These are phyloP conservation scores for Geotrichum citri-aurantii DNA, from an alignment of 1,139 yeast species.

Conservation along the genomic window DNA sequence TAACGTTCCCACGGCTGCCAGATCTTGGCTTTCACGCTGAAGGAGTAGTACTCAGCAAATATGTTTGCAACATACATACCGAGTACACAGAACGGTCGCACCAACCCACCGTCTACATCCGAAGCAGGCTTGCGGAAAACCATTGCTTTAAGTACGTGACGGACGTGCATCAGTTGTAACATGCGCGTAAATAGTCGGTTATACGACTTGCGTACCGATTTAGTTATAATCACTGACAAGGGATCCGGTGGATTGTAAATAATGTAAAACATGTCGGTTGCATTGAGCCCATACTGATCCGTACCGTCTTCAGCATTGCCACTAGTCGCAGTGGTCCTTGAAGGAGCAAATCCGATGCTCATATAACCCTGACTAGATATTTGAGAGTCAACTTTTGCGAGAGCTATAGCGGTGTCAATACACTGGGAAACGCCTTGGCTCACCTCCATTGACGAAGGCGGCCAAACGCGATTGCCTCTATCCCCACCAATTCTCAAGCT, in stretches of 20 bases:
- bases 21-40: background rate
- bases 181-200: constrained; percentile 9
- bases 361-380: constrained; percentile 5
- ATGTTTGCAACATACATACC: background rate
- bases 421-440: constrained; percentile 14
- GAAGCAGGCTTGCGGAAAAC: background rate
- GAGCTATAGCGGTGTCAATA: constrained; percentile 6
- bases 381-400: background rate
- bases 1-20: constrained; percentile 8
- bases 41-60: background rate
- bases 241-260: constrained; percentile 15
- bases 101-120: background rate
- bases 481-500: constrained; percentile 6
- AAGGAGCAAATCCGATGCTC: constrained; percentile 5
- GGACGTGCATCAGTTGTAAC: constrained; percentile 7
- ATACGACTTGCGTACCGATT: constrained; percentile 1
- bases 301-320: background rate
- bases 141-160: constrained; percentile 5
- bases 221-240: constrained; percentile 7
- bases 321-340: background rate
- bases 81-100: background rate
- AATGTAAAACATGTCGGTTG: constrained; percentile 8
- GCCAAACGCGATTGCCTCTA: constrained; percentile 12
- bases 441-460: constrained; percentile 13
- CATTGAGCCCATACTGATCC: background rate